phyloP scores from a whole-genome alignment of 2,329 filamentous ascomycete species.

The Colletotrichum tanaceti region DNA sequence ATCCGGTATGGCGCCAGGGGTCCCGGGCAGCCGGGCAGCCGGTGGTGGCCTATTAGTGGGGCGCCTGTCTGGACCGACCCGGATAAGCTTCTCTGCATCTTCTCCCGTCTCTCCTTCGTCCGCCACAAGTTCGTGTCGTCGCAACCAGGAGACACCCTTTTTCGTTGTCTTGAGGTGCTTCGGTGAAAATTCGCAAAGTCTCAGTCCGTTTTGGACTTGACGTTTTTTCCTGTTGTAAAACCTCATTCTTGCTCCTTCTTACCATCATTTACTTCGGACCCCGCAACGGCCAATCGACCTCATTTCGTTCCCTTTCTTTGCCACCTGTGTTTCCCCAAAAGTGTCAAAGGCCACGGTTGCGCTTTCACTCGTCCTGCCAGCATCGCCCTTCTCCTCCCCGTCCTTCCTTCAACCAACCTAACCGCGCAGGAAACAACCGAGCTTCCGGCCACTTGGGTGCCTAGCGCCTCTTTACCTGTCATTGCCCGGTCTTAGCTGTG shows the following conservation, averaged over 20 bases:
- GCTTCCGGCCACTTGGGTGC: constrained; percentile 1
- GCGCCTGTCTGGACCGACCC: background rate
- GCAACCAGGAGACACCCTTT: constrained; percentile 25
- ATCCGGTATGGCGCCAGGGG: constrained; percentile 40
- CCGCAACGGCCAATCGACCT: constrained; percentile 24
- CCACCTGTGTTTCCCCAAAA: constrained; percentile 30
- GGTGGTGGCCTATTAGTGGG: constrained; percentile 37
- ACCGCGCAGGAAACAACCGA: background rate
- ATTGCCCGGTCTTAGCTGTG: constrained; percentile 23
- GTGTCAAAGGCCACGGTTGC: constrained; percentile 41
- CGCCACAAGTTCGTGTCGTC: constrained; percentile 27
- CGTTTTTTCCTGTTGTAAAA: constrained; percentile 1
- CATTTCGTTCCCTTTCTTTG: constrained; percentile 35
- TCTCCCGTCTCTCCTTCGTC: constrained; percentile 22
- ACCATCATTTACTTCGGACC: constrained; percentile 18
- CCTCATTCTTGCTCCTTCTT: constrained; percentile 18
- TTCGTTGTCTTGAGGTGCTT: constrained; percentile 23
- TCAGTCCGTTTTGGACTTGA: constrained; percentile 33
- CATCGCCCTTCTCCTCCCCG: constrained; percentile 10
- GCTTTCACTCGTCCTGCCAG: constrained; percentile 28
- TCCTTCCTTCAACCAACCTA: constrained; percentile 3
- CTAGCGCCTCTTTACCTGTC: constrained; percentile 23
- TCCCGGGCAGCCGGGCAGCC: constrained; percentile 34
- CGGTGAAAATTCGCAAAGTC: constrained; percentile 12
- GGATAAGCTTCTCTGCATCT: constrained; percentile 38